Conservation (phyloP, 306 rosid genomes). For the Abrus precatorius region DNA sequence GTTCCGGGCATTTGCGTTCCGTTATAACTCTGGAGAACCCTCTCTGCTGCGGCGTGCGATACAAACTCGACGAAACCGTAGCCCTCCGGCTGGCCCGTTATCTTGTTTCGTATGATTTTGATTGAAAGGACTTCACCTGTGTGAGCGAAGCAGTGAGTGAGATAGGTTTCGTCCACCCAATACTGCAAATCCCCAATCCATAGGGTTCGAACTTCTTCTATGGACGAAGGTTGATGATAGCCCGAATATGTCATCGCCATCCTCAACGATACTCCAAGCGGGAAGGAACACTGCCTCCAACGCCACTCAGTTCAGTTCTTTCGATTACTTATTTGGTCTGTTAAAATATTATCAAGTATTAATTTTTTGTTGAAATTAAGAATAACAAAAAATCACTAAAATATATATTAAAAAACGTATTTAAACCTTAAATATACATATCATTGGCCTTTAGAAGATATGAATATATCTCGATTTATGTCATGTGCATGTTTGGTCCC, state of each 20-base stretch:
- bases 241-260: conserved; percentile 35
- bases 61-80: conserved; percentile 93
- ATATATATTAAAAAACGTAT: too few species aligned
- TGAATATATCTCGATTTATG: too few species aligned
- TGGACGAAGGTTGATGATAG: conserved; percentile 50
- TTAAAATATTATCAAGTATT: too few species aligned
- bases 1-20: conserved; percentile 90
- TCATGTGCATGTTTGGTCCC: too few species aligned
- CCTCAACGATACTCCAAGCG: background rate
- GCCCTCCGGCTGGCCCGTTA: conserved; percentile 91
- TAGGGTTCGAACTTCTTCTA: conserved; percentile 81
- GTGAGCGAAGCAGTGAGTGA: conserved; percentile 79
- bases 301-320: too few species aligned
- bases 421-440: too few species aligned
- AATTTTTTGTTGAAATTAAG: too few species aligned
- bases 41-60: conserved; percentile 84
- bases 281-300: background rate
- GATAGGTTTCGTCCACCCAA: conserved; percentile 89
- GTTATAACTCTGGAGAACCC: conserved; percentile 79
- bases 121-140: conserved; percentile 82
- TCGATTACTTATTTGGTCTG: too few species aligned
- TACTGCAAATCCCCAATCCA: conserved; percentile 97
- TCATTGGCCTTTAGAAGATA: too few species aligned
- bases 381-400: too few species aligned
- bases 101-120: conserved; percentile 86